A percentile compares a stretch with the other conserved stretches of the same genome.
Evolutionary conservation across 73 alveolate genomes (phyloP).

Genomic region (Breviolum minutum): DNA sequence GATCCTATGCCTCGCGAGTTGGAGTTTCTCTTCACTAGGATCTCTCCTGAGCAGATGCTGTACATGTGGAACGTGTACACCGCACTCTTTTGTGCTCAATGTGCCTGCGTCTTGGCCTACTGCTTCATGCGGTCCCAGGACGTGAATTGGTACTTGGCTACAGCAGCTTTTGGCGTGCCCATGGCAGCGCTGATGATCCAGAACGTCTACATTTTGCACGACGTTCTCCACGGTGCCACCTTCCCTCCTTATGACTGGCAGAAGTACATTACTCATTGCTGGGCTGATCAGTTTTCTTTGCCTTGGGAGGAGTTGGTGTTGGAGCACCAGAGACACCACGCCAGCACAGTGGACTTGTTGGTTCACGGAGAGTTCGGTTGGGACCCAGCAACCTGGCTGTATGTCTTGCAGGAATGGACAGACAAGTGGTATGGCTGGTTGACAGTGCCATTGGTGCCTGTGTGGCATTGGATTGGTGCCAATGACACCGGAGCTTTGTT

Average conservation of each 20-base stretch:
- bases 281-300: constrained; percentile 24
- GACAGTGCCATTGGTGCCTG: constrained; percentile 13
- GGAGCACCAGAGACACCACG: constrained; percentile 28
- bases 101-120: not conserved
- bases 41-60: constrained; percentile 11
- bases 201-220: constrained; percentile 20
- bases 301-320: constrained; percentile 66
- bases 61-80: not conserved
- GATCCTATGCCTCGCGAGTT: constrained; percentile 55
- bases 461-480: constrained; percentile 28
- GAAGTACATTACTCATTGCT: constrained; percentile 44
- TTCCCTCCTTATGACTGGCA: constrained; percentile 56
- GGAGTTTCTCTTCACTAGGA: constrained; percentile 61
- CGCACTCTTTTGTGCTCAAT: not conserved
- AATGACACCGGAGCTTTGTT: constrained; percentile 27
- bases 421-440: constrained; percentile 53
- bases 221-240: constrained; percentile 51
- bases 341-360: constrained; percentile 30
- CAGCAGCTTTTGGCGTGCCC: constrained; percentile 10
- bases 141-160: not conserved
- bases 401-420: constrained; percentile 32
- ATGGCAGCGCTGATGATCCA: constrained; percentile 7
- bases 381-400: constrained; percentile 67
- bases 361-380: constrained; percentile 78
- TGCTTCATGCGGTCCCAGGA: constrained; percentile 5